Evolutionary conservation across 495 filamentous ascomycete genomes (phyloP).

Genomic region (Aspergillus bridgeri): DNA sequence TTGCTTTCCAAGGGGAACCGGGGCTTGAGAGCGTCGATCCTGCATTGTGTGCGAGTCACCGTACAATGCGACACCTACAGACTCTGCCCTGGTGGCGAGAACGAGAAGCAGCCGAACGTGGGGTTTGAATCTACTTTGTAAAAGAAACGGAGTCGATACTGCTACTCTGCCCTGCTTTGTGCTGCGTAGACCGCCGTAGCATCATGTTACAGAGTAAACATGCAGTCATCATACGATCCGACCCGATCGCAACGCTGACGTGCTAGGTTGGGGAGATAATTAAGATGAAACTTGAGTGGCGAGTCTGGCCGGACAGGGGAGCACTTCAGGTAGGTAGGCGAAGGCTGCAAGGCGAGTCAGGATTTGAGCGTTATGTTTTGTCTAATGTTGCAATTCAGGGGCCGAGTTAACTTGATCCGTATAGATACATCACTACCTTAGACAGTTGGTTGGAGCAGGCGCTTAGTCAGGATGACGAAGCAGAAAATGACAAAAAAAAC

Average conservation of each 20-base stretch:
- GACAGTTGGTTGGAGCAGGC: too few relatives aligned
- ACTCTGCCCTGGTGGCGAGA: slow-evolving; percentile 36
- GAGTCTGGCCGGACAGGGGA: too few relatives aligned
- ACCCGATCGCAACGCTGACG: background rate
- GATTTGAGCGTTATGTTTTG: too few relatives aligned
- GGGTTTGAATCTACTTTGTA: too few relatives aligned
- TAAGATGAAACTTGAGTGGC: background rate
- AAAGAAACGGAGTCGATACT: too few relatives aligned
- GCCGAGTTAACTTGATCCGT: too few relatives aligned
- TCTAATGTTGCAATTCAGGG: too few relatives aligned
- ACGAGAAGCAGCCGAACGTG: background rate
- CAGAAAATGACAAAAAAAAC: slow-evolving; percentile 6
- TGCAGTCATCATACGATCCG: slow-evolving; percentile 12
- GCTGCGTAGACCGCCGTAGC: background rate
- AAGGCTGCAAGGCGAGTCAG: too few relatives aligned
- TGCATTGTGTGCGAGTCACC: slow-evolving; percentile 60
- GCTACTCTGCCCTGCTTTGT: too few relatives aligned
- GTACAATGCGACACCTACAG: slow-evolving; percentile 41
- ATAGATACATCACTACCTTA: too few relatives aligned
- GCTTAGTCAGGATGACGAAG: slow-evolving; percentile 3
- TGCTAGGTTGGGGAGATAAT: background rate
- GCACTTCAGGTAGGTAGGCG: too few relatives aligned
- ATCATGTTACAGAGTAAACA: background rate
- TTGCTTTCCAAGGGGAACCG: slow-evolving; percentile 64
- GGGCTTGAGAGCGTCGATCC: slow-evolving; percentile 63